A percentile compares a stretch with the other conserved stretches of the same genome.
These are phyloP conservation scores for Botryobasidium botryosum DNA, from an alignment of 768 basidiomycete species.

Conservation along the genomic window DNA sequence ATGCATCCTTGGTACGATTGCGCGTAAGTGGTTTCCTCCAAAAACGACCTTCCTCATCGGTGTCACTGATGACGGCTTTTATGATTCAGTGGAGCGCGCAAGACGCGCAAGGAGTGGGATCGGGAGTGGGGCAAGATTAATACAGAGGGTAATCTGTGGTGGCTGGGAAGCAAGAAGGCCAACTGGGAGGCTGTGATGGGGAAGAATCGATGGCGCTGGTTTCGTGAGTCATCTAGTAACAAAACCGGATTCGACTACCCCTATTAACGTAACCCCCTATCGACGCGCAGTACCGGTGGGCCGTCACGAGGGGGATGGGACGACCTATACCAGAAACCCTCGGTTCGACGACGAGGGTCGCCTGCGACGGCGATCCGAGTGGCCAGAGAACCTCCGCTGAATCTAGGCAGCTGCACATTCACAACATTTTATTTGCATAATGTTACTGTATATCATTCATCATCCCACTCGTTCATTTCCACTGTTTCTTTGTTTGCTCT, in stretches of 20 bases:
- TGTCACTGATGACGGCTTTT: too few species aligned
- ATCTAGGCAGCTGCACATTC: too few species aligned
- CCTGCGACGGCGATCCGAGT: conserved; percentile 47
- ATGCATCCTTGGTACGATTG: conserved; percentile 39
- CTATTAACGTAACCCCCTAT: background rate
- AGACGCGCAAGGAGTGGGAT: conserved; percentile 37
- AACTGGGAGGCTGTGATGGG: conserved; percentile 85
- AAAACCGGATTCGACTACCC: background rate
- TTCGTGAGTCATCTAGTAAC: conserved; percentile 39
- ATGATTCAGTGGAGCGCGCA: conserved; percentile 14
- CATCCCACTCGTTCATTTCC: too few species aligned
- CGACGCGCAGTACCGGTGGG: conserved; percentile 37
- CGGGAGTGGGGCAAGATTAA: conserved; percentile 63
- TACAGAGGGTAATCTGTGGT: conserved; percentile 78
- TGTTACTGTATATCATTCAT: too few species aligned
- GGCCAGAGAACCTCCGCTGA: conserved; percentile 51
- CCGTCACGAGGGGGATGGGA: conserved; percentile 36
- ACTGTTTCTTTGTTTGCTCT: too few species aligned
- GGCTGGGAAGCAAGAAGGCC: conserved; percentile 39
- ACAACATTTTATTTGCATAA: too few species aligned
- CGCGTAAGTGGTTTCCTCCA: conserved; percentile 29
- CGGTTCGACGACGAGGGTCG: conserved; percentile 54
- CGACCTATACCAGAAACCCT: conserved; percentile 50
- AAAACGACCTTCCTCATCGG: too few species aligned
- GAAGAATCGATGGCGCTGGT: conserved; percentile 44